phyloP scores from a whole-genome alignment of 768 basidiomycete species.

The Tulasnella sp. region DNA sequence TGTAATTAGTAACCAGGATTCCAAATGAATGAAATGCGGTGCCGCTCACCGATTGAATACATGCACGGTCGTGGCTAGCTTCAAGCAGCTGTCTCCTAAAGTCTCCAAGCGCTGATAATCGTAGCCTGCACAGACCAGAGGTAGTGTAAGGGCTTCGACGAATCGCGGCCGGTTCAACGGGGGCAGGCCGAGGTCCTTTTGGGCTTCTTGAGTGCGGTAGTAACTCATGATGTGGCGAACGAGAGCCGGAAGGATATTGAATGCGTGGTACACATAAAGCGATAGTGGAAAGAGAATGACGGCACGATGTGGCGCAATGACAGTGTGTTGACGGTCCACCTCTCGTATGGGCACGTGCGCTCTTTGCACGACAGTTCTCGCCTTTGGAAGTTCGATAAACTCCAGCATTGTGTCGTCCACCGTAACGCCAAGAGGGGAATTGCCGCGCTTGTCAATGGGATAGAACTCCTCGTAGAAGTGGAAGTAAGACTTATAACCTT shows the following conservation, averaged over 20 bases:
- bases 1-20: not conserved
- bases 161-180: conserved; percentile 45
- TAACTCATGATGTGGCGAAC: conserved; percentile 53
- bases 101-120: conserved; percentile 84
- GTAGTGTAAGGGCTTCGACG: conserved; percentile 66
- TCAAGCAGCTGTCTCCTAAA: conserved; percentile 72
- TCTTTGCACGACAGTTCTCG: not conserved
- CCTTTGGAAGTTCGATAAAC: not conserved
- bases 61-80: conserved; percentile 64
- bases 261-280: conserved; percentile 30
- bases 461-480: conserved; percentile 4
- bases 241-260: conserved; percentile 52
- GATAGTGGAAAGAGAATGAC: not conserved
- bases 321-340: not conserved
- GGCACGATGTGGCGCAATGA: conserved; percentile 5
- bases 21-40: not conserved
- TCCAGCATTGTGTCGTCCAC: conserved; percentile 9
- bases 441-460: not conserved
- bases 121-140: conserved; percentile 47
- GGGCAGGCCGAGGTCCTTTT: conserved; percentile 48
- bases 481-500: conserved; percentile 9
- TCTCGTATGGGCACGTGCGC: not conserved
- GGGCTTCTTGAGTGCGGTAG: conserved; percentile 46
- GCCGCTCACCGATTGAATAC: conserved; percentile 48
- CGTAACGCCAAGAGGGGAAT: not conserved